Conservation (phyloP, 2,329 filamentous ascomycete genomes). For the Clarireedia paspali region DNA sequence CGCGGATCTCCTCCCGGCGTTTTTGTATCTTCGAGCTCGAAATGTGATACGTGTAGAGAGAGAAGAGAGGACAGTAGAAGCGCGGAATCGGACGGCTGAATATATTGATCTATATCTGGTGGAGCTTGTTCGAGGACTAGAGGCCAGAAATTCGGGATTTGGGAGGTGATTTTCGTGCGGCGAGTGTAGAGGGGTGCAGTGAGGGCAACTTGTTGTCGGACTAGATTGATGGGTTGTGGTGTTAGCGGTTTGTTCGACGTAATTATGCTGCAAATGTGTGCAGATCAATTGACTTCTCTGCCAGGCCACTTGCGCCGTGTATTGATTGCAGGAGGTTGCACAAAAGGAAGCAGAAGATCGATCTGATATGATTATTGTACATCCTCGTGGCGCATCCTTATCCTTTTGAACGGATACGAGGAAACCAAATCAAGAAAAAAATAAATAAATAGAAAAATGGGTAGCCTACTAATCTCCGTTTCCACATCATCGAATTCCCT, state of each 20-base stretch:
- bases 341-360: neutral
- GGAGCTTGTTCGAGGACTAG: conserved; percentile 85
- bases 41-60: conserved; percentile 66
- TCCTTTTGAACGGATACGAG: neutral
- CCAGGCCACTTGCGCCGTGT: no score
- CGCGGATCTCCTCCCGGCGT: conserved; percentile 64
- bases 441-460: conserved; percentile 30
- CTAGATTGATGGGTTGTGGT: conserved; percentile 34
- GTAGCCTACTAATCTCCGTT: conserved; percentile 60
- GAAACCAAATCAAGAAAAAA: neutral
- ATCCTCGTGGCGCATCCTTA: conserved; percentile 2
- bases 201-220: conserved; percentile 64
- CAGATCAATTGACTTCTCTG: neutral
- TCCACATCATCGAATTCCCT: conserved; percentile 79
- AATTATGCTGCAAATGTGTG: neutral
- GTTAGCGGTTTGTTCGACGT: neutral
- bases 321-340: neutral
- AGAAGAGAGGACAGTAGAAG: conserved; percentile 63
- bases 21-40: conserved; percentile 60
- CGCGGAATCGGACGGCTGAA: conserved; percentile 71
- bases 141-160: conserved; percentile 90
- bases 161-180: conserved; percentile 60
- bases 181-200: conserved; percentile 66
- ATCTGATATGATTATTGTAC: conserved; percentile 7
- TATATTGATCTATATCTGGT: conserved; percentile 77